Evolutionary conservation across 1,139 yeast genomes (phyloP), one percentile per base, ranked within the genome.

Genomic region (Saccharomyces hybrid): DNA sequence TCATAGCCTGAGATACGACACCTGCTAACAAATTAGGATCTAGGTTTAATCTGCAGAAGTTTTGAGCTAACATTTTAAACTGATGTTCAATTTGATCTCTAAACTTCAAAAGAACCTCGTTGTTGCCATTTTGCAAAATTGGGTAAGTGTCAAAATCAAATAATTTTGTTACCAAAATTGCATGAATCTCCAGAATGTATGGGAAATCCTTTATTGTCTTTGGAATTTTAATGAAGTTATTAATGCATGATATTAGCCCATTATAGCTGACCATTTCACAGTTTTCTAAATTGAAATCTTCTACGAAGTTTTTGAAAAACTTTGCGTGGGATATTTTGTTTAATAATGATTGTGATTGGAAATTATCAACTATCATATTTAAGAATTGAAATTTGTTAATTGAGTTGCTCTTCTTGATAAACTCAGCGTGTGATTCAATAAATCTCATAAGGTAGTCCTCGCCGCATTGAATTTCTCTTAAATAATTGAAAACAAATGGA

Each of bases 141-240:
- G 79, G 79, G 57, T 76, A 77, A 52, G 77, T 73, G 50, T 79
- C 83, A 30, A 81, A 69, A 59, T 81, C 82, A 61, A 79, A 79
- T 52, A 82, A 75, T 64, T 78, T 79, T 50, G 76, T 71, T 20
- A 81, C 69, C 57, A 82, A 62, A 28, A 72, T 69, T 0, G 83
- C 70, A 61, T 69, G 69, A 13, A 72, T 52, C 42, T 71, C 70
- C 20, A 72, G 56, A 47, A 61, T 61, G 47, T 59, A 50, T 46
- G 66, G 61, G 49, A 61, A 67, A 34, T 57, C 56, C 27, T 61
- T 62, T 25, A 64, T 53, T 2, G 62, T 58, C 53, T 65, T 65
- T 26, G 69, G 66, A n/a, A 63, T 54, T 13, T 58, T 57, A 70
- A 70, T 67, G 11, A 67, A 56, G 32, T 64, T 59, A 31, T 59